Base-by-base conservation (phyloP, 2,329 filamentous ascomycete genomes). In the Dactylellina leptospora region DNA sequence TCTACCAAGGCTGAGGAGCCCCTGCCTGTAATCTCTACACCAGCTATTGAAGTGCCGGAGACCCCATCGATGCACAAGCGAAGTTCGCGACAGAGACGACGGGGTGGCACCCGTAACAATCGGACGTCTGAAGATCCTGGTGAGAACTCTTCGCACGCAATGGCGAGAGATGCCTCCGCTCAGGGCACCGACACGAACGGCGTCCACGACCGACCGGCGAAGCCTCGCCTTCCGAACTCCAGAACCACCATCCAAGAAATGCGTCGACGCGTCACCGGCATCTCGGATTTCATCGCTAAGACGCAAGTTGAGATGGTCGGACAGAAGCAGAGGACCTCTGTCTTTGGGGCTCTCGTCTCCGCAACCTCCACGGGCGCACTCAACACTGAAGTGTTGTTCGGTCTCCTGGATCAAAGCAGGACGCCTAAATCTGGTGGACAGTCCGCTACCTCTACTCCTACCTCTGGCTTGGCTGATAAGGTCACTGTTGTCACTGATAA, bases 171-270 rank as follows among this genome's bases (percentile, higher is more conserved):
- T 40, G 80, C 80, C 53, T 81, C 80, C 71, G 77, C 23, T 50
- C 69, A 36, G 76, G 79, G 10, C 16, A 69, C 75, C 33, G 75
- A 74, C 33, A 53, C 56, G 5, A 74, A 78, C 47, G 83, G 86
- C 48, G 80, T 83, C 75, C 89, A 88, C 74, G 83, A 85, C 61
- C 76, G 48, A 77, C 78, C 75, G 82, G 82, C 66, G 87, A 86
- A 76, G 81, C 82, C 28, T 85, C 85, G 76, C 79, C 82, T 64
- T 82, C 83, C 53, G 85, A 85, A 79, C 84, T 83, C 74, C 75
- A 92, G 90, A 79, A 86, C 92, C 64, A 93, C 88, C 25, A 90
- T 96, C 88, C 88, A 88, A 70, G 92, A 96, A 78, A 92, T 96
- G 87, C 91, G 90, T 80, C 87, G 90, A 74, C 88, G 92, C 8